Base-by-base conservation (phyloP, 352 stramenopile species). In the Phytophthora citrophthora region DNA sequence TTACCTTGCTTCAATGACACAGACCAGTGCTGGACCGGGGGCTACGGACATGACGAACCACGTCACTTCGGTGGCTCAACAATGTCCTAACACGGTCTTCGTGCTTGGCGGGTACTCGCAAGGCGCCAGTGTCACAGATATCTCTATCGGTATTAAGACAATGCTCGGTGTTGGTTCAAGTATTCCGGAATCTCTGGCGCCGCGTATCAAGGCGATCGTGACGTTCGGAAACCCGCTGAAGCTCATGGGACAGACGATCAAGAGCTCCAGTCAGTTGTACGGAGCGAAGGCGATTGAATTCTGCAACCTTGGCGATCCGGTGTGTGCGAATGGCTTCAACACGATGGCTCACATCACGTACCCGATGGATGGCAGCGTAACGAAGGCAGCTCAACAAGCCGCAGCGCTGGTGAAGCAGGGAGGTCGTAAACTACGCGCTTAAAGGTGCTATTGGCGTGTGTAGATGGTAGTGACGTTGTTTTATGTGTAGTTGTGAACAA, bases 31-130 rank as follows among this genome's bases (percentile, higher is more conserved):
- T n/a, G 68, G 63, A 5, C 43, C 68, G 3, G 68, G 59, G 1
- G 68, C 63, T 20, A 76, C 61, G 0, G 68, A 70, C 16, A 68
- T 77, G 69, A 68, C 62, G 10, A 73, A 67, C 47, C 64, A 73
- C 16, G 54, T 77, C 23, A 44, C 53, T 3, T 24, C 23, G 11
- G 61, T 64, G 24, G 58, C 69, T 0, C 34, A 45, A 6, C 11
- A 72, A 39, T 77, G 69, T 32, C 64, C 69, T 0, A 62, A 70
- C 52, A 64, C 64, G 10, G 54, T 59, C 3, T 73, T 70, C 32
- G 36, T 70, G 11, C 39, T 74, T 4, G 66, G 54, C 5, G 66
- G 61, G 0, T 74, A 75, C 61, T 78, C 70, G 4, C 65, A 78
- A 60, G 64, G 65, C 4, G 67, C 61, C 2, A 76, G 63, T 8